Conservation (phyloP, 805 yeast species). For the Metschnikowia peoriensis region DNA sequence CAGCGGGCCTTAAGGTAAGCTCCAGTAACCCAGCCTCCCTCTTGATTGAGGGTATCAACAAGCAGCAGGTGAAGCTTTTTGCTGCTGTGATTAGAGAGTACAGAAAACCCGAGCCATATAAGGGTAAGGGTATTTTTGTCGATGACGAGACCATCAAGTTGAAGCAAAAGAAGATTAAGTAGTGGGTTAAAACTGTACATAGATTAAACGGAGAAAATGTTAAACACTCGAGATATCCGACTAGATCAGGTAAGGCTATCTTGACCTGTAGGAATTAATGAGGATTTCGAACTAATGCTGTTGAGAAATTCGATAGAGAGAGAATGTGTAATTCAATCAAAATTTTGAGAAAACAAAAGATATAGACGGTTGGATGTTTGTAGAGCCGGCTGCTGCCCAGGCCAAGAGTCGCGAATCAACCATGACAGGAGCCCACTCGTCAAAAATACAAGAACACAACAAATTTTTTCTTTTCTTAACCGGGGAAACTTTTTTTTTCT, state of each 20-base stretch:
- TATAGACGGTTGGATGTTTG: too few relatives aligned
- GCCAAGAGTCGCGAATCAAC: too few relatives aligned
- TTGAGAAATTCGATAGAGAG: too few relatives aligned
- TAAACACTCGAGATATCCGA: neutral
- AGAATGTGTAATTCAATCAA: too few relatives aligned
- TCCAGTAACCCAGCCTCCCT: slow-evolving; percentile 86
- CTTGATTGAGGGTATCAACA: slow-evolving; percentile 81
- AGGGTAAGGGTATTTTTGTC: slow-evolving; percentile 95
- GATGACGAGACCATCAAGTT: slow-evolving; percentile 87
- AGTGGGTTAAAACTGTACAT: slow-evolving; percentile 18
- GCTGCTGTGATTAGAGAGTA: slow-evolving; percentile 85
- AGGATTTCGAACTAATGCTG: too few relatives aligned
- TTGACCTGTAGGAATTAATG: too few relatives aligned
- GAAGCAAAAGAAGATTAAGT: slow-evolving; percentile 93
- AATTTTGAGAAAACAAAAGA: too few relatives aligned
- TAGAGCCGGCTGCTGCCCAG: too few relatives aligned
- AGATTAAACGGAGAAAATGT: neutral
- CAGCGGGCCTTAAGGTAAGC: slow-evolving; percentile 68
- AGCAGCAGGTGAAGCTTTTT: slow-evolving; percentile 80
- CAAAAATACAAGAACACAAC: too few relatives aligned
- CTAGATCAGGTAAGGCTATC: neutral
- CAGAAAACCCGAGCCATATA: slow-evolving; percentile 97
- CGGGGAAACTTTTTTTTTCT: too few relatives aligned
- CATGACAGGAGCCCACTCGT: too few relatives aligned
- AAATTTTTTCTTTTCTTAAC: too few relatives aligned